Evolutionary conservation across 2,329 filamentous ascomycete genomes (phyloP).

Genomic region (Claviceps citrina): DNA sequence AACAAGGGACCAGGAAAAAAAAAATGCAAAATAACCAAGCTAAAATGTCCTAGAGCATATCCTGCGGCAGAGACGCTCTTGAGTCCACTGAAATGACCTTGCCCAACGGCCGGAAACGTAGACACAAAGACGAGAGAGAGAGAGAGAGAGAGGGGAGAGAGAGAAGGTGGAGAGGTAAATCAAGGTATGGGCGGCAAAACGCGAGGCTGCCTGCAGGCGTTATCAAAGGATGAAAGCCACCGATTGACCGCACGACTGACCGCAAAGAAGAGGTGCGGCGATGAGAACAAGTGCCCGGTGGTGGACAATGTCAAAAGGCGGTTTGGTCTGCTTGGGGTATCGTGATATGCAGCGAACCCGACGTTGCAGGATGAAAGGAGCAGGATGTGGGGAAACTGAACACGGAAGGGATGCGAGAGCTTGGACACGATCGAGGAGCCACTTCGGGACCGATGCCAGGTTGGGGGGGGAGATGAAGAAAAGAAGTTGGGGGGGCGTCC

Average conservation of each 20-base stretch:
- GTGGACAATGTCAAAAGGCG: not conserved
- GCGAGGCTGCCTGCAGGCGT: not conserved
- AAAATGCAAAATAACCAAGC: not conserved
- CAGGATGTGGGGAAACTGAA: not conserved
- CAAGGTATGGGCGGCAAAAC: not conserved
- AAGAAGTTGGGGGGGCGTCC: too few relatives aligned
- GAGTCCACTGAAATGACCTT: not conserved
- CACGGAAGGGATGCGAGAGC: not conserved
- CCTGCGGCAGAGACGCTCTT: slow-evolving; percentile 2
- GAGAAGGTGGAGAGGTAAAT: too few relatives aligned
- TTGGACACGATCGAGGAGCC: not conserved
- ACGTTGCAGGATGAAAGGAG: not conserved
- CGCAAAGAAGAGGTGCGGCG: not conserved
- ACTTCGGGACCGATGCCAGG: not conserved
- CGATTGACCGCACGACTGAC: not conserved
- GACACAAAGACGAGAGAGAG: too few relatives aligned
- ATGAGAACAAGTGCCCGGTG: not conserved
- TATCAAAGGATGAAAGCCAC: not conserved
- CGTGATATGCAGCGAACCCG: slow-evolving; percentile 1
- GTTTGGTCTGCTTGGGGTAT: not conserved
- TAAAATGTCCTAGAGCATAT: slow-evolving; percentile 8
- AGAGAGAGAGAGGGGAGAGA: too few relatives aligned
- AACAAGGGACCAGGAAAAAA: not conserved
- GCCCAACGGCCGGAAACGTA: not conserved
- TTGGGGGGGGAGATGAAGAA: not conserved